Percentiles rank a stretch among this genome's conserved stretches.
phyloP scores from a whole-genome alignment of 1,139 yeast species.

The Kodamaea arcana region DNA sequence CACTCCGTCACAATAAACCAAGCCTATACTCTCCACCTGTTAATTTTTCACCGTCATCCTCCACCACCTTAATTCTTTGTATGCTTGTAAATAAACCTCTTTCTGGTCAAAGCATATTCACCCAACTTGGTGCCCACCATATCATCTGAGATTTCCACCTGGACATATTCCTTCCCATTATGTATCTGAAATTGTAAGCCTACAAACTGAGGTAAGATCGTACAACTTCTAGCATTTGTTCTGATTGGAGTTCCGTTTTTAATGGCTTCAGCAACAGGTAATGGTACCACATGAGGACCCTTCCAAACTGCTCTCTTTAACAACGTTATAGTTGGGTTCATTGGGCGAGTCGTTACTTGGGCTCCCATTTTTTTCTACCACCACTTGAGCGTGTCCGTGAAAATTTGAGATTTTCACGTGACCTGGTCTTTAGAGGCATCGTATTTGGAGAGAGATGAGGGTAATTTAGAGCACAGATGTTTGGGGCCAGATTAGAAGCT shows the following conservation, averaged over 20 bases:
- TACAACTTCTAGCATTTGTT: conserved; percentile 92
- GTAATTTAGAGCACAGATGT: conserved; percentile 47
- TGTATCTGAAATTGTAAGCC: conserved; percentile 93
- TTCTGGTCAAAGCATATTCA: conserved; percentile 90
- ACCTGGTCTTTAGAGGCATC: too few species aligned
- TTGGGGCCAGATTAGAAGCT: conserved; percentile 64
- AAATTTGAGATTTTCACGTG: conserved; percentile 4
- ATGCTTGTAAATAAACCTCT: conserved; percentile 79
- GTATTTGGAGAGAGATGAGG: too few species aligned
- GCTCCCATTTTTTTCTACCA: neutral
- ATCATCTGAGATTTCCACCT: conserved; percentile 81
- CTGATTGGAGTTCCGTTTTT: conserved; percentile 80
- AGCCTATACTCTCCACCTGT: too few species aligned
- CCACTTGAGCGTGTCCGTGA: too few species aligned
- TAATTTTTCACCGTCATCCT: too few species aligned
- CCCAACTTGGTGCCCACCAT: conserved; percentile 98
- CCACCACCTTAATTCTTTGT: conserved; percentile 58
- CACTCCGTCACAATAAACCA: too few species aligned
- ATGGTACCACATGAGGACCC: conserved; percentile 92
- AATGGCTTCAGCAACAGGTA: conserved; percentile 83
- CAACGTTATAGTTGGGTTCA: conserved; percentile 56
- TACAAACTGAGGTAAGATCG: conserved; percentile 91
- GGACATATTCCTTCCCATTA: conserved; percentile 92
- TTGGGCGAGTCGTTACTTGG: conserved; percentile 16
- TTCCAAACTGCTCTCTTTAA: conserved; percentile 78